phyloP scores from a whole-genome alignment of 2,329 filamentous ascomycete species.

The Claviceps quebecensis region DNA sequence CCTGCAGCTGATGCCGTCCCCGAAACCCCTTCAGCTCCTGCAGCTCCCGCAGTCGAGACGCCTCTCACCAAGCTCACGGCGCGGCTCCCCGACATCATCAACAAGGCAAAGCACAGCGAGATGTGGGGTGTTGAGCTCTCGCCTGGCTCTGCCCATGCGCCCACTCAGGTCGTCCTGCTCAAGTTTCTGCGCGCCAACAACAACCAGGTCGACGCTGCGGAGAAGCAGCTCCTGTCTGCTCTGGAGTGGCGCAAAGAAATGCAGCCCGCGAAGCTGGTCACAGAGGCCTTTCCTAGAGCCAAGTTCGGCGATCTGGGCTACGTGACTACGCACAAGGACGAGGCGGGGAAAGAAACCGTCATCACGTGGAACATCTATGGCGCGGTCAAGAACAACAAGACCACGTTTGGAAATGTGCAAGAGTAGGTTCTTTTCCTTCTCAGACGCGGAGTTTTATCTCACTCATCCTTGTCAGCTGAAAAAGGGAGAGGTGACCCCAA shows the following conservation, averaged over 20 bases:
- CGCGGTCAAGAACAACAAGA: constrained; percentile 64
- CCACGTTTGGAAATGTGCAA: constrained; percentile 70
- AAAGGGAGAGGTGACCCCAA: neutral
- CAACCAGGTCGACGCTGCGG: constrained; percentile 57
- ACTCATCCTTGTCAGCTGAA: neutral
- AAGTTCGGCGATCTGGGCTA: constrained; percentile 74
- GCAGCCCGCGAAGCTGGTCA: constrained; percentile 53
- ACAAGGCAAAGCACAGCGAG: constrained; percentile 50
- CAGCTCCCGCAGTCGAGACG: constrained; percentile 11
- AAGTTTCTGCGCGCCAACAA: constrained; percentile 90
- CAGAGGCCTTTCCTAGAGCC: constrained; percentile 46
- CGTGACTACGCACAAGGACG: constrained; percentile 54
- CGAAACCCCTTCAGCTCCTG: constrained; percentile 6
- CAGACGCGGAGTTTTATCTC: too few species aligned
- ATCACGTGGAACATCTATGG: constrained; percentile 94
- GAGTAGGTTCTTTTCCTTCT: constrained; percentile 40
- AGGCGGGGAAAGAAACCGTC: constrained; percentile 42
- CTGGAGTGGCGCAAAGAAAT: constrained; percentile 71
- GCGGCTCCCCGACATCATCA: constrained; percentile 42
- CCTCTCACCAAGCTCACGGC: constrained; percentile 42
- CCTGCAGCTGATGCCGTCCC: constrained; percentile 8
- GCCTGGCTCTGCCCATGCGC: constrained; percentile 40
- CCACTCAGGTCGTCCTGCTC: constrained; percentile 72
- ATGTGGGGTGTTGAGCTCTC: constrained; percentile 74
- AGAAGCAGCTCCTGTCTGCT: constrained; percentile 64